Evolutionary conservation across 1,139 yeast species (phyloP).

Genomic region (Hansenula anomala): DNA sequence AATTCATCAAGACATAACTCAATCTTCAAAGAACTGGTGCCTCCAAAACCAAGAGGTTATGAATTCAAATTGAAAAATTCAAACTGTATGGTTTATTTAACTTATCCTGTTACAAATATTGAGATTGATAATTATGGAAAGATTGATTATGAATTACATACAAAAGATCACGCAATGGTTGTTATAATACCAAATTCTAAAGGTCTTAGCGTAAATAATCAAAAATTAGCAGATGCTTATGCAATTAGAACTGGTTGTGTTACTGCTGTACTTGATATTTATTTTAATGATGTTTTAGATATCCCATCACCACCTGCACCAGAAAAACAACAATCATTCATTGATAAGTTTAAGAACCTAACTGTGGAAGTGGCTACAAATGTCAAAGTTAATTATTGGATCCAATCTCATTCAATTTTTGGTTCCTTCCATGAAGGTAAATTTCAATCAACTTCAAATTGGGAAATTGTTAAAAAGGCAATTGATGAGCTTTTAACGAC

Average conservation of each 20-base stretch:
- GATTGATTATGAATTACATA: slow-evolving; percentile 17
- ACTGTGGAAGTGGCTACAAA: slow-evolving; percentile 30
- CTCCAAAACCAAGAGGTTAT: slow-evolving; percentile 18
- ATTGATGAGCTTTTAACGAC: slow-evolving; percentile 29
- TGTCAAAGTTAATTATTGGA: slow-evolving; percentile 33
- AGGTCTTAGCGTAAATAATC: slow-evolving; percentile 17
- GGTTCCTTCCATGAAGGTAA: slow-evolving; percentile 9
- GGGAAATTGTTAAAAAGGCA: slow-evolving; percentile 24
- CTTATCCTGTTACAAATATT: slow-evolving; percentile 16
- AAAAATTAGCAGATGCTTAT: slow-evolving; percentile 21
- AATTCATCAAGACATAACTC: slow-evolving; percentile 9
- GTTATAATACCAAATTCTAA: slow-evolving; percentile 19
- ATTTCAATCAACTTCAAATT: slow-evolving; percentile 22
- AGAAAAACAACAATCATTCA: slow-evolving; percentile 15
- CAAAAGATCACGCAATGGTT: slow-evolving; percentile 23
- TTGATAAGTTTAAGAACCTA: slow-evolving; percentile 26
- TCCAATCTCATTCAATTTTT: slow-evolving; percentile 30
- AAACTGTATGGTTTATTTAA: slow-evolving; percentile 15
- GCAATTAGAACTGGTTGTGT: slow-evolving; percentile 22
- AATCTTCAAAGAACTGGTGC: slow-evolving; percentile 11
- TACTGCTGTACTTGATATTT: slow-evolving; percentile 18
- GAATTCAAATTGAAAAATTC: slow-evolving; percentile 14
- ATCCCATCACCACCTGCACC: slow-evolving; percentile 6
- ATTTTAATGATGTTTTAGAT: slow-evolving; percentile 16
- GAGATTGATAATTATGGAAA: slow-evolving; percentile 20